Percentiles rank a stretch among this genome's conserved stretches.
phyloP scores from a whole-genome alignment of 2,329 filamentous ascomycete genomes.

The Sclerotinia subarctica region DNA sequence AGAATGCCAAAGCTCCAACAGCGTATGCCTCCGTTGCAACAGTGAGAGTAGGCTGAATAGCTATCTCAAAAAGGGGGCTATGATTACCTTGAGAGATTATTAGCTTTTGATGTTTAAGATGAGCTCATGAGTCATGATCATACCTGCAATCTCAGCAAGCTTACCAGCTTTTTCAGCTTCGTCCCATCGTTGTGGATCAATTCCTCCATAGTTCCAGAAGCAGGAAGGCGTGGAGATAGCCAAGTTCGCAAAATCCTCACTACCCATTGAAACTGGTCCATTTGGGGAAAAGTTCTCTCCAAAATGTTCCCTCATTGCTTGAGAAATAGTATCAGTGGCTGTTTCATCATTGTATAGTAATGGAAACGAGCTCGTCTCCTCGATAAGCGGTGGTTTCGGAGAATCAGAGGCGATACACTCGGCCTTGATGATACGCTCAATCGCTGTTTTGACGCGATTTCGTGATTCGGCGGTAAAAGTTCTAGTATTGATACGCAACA shows the following conservation, averaged over 20 bases:
- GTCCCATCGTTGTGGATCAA: no score
- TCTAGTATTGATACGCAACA: constrained; percentile 43
- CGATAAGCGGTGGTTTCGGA: constrained; percentile 3
- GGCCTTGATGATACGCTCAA: constrained; percentile 46
- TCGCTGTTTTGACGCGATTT: constrained; percentile 38
- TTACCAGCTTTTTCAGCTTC: constrained; percentile 40
- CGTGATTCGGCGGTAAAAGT: constrained; percentile 38
- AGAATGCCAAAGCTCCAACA: background rate
- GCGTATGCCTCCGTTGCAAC: background rate
- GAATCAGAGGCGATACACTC: constrained; percentile 31
- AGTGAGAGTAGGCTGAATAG: background rate
- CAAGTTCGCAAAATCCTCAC: no score
- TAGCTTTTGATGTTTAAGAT: no score
- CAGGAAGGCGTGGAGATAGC: constrained; percentile 43
- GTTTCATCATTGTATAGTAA: constrained; percentile 24
- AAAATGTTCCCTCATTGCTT: constrained; percentile 8
- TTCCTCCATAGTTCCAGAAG: constrained; percentile 34
- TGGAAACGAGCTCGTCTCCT: constrained; percentile 16
- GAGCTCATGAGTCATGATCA: no score
- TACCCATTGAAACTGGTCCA: no score
- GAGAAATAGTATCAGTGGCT: constrained; percentile 7
- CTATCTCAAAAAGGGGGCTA: background rate
- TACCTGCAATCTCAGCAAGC: constrained; percentile 40
- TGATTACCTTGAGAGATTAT: background rate
- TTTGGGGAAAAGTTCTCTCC: constrained; percentile 30